Evolutionary conservation across 768 basidiomycete genomes (phyloP).

Genomic region (Phylloporus arenicola): DNA sequence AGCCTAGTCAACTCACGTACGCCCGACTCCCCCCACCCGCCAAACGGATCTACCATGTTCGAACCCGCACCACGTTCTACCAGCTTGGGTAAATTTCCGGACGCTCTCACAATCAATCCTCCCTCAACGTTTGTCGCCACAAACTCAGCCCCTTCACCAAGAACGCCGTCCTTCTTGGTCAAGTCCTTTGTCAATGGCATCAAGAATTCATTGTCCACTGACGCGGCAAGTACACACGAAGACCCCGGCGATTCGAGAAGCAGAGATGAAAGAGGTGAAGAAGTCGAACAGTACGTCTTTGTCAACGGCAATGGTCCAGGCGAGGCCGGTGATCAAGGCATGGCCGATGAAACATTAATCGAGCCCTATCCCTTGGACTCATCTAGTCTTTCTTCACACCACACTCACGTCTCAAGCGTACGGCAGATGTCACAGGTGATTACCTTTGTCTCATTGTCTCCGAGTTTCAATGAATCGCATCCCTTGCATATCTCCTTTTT

Average conservation of each 20-base stretch:
- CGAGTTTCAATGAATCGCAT: not conserved
- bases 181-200: constrained; percentile 20
- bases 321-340: constrained; percentile 3
- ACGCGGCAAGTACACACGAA: constrained; percentile 8
- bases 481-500: not conserved
- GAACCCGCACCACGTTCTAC: constrained; percentile 24
- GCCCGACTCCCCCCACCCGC: not conserved
- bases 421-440: constrained; percentile 14
- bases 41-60: constrained; percentile 9
- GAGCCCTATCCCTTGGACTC: constrained; percentile 22
- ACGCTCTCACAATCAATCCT: constrained; percentile 7
- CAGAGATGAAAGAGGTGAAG: constrained; percentile 4
- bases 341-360: constrained; percentile 15
- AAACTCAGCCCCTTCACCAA: constrained; percentile 12
- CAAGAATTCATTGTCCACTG: constrained; percentile 16
- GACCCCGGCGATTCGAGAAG: constrained; percentile 1
- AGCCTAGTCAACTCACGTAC: constrained; percentile 6
- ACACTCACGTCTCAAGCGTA: constrained; percentile 7
- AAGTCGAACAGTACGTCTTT: constrained; percentile 23
- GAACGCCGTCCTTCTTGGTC: constrained; percentile 18
- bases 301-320: constrained; percentile 17
- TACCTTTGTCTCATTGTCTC: not conserved
- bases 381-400: constrained; percentile 20
- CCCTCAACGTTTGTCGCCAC: constrained; percentile 6
- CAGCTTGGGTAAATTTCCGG: constrained; percentile 12